Base-by-base conservation (phyloP, 805 yeast species). In the Ogataea paradorogensis region DNA sequence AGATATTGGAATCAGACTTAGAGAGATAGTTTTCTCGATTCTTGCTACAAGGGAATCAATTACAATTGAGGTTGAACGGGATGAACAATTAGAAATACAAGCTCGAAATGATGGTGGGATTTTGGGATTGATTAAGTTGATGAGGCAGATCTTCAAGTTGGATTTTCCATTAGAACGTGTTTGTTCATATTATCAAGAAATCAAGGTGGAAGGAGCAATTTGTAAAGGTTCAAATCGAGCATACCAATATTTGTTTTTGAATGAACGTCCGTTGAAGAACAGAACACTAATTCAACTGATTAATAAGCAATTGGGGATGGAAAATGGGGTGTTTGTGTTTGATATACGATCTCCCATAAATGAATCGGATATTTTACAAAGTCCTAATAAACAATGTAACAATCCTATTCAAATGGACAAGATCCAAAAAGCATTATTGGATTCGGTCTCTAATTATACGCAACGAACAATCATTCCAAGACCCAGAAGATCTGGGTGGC, bases 191-290 rank as follows among this genome's bases (percentile, higher is more conserved):
- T 62, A 45, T 35, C 43, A 57, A 6, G 57, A 56, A 1, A 59
- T 55, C 32, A 43, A 43, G 7, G 27, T 51, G 65, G n/a, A 52
- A 0, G 75, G 76, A 3, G 45, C 70, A 0, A 58, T 79, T 9
- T 73, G 77, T 0, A 52, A 48, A 1, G 44, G 58, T 1, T 63
- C 63, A 38, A 52, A 69, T 0, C 67, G 59, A 30, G 43, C 50
- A 1, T 62, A 65, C 40, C 84, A 78, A 47, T 69, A 64, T 35
- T 48, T 77, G 1, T 72, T 65, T 37, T 47, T 74, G 15, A 76
- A 80, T 52, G 66, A 66, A 3, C 58, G 72, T 16, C 58, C 50
- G 9, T 50, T 67, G 13, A 8, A 11, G n/a, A 23, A 28, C 0
- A 59, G 63, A 36, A 3, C 41, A 38, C 4, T 15, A 66, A 8